These are phyloP conservation scores for Plasmodium vivax DNA, from an alignment of 169 alveolate genomes.

Conservation along the genomic window DNA sequence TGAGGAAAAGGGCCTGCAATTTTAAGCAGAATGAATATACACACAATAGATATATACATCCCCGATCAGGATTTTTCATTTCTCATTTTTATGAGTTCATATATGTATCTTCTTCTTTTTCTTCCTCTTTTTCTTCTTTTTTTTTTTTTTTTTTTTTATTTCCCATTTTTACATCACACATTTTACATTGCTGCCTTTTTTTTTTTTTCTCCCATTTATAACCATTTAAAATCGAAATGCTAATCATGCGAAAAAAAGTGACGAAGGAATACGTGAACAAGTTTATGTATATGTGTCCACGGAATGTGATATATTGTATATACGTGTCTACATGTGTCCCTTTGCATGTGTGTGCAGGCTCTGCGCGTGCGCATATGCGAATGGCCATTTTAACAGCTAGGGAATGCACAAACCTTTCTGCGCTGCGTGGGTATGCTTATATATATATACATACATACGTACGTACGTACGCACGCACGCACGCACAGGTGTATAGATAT, in stretches of 20 bases:
- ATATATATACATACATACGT: not conserved
- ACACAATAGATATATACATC: not conserved
- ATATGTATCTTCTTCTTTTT: not conserved
- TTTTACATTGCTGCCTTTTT: not conserved
- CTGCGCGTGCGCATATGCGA: not conserved
- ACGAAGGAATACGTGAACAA: not conserved
- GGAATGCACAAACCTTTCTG: not conserved
- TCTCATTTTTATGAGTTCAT: not conserved
- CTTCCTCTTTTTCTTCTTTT: not conserved
- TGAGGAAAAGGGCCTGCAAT: not conserved
- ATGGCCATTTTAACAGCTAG: not conserved
- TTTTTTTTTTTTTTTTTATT: conserved; percentile 7
- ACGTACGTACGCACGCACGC: not conserved
- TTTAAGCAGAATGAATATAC: not conserved
- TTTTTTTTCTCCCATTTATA: not conserved
- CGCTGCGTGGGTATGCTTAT: conserved; percentile 3
- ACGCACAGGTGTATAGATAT: not conserved
- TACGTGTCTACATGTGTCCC: not conserved
- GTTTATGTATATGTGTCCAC: not conserved
- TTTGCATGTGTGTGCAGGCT: not conserved
- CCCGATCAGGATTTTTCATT: not conserved
- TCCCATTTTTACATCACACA: not conserved
- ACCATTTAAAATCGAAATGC: not conserved
- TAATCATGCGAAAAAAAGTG: not conserved
- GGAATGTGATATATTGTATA: not conserved